Conservation (phyloP, 139 green algal genomes). For the Desmodesmus armatus region DNA sequence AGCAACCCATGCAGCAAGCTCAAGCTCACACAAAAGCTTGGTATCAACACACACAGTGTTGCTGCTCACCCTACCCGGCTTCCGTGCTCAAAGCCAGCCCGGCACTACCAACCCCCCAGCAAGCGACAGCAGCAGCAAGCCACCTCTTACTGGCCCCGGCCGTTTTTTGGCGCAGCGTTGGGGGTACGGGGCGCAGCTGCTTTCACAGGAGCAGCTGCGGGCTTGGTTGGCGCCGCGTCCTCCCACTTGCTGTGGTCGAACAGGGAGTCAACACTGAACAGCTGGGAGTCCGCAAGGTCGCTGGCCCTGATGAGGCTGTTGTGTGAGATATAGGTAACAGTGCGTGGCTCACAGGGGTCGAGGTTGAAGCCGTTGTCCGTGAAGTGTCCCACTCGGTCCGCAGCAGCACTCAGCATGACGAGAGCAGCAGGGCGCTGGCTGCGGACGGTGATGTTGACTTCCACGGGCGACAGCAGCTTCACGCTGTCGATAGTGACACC, state of each 20-base stretch:
- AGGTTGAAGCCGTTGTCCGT: slow-evolving; percentile 56
- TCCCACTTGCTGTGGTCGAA: slow-evolving; percentile 34
- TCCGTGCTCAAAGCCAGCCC: too few relatives aligned
- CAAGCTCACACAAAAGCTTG: too few relatives aligned
- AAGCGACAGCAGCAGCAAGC: too few relatives aligned
- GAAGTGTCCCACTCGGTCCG: slow-evolving; percentile 50
- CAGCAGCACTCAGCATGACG: slow-evolving; percentile 20
- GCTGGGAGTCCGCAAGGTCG: background rate
- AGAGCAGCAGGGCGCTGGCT: slow-evolving; percentile 37
- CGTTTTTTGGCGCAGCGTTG: too few relatives aligned
- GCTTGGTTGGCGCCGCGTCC: background rate
- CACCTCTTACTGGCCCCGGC: too few relatives aligned
- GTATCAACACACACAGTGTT: too few relatives aligned
- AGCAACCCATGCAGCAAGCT: too few relatives aligned
- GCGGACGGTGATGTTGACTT: slow-evolving; percentile 11
- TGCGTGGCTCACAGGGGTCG: slow-evolving; percentile 53
- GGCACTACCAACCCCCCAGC: too few relatives aligned
- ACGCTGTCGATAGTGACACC: background rate
- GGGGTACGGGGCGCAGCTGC: too few relatives aligned
- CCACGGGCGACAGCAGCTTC: background rate
- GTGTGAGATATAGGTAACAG: slow-evolving; percentile 47
- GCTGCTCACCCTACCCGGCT: too few relatives aligned
- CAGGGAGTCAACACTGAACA: slow-evolving; percentile 19
- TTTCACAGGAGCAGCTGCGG: background rate
- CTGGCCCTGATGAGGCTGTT: background rate